Evolutionary conservation across 129 eudicot species (phyloP).

Genomic region (Tagetes patula): DNA sequence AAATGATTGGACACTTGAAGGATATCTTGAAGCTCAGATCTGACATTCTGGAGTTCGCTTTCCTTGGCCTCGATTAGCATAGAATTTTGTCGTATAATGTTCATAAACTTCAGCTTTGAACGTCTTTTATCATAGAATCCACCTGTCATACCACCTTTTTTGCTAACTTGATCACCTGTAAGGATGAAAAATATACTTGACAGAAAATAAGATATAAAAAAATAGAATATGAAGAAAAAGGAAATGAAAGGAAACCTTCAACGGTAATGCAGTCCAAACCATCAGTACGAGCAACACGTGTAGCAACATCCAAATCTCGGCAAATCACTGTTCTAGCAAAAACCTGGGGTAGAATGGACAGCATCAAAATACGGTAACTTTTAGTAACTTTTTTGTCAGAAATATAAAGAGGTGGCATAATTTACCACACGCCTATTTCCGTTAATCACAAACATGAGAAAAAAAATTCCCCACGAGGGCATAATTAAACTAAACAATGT

Average conservation of each 20-base stretch:
- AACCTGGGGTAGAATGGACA: slow-evolving; percentile 43
- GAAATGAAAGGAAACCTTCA: slow-evolving; percentile 56
- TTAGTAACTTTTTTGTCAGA: neutral
- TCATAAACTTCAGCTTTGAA: slow-evolving; percentile 88
- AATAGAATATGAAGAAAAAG: neutral
- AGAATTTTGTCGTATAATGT: slow-evolving; percentile 59
- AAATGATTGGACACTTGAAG: slow-evolving; percentile 32
- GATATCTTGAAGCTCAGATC: slow-evolving; percentile 77
- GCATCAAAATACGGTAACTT: slow-evolving; percentile 3
- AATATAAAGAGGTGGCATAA: neutral
- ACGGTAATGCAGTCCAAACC: slow-evolving; percentile 95
- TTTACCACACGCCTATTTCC: neutral
- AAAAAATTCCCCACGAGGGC: neutral
- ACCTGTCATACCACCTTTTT: slow-evolving; percentile 99
- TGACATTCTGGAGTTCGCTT: slow-evolving; percentile 57
- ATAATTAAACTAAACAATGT: neutral
- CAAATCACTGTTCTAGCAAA: slow-evolving; percentile 94
- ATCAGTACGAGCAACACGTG: slow-evolving; percentile 86
- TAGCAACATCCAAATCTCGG: slow-evolving; percentile 94
- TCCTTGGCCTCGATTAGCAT: slow-evolving; percentile 55
- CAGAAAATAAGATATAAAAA: slow-evolving; percentile 1
- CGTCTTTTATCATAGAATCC: slow-evolving; percentile 94
- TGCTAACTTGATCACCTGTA: slow-evolving; percentile 98
- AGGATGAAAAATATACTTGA: slow-evolving; percentile 18
- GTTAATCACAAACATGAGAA: neutral